These are phyloP conservation scores for Umbellularia californica DNA, from an alignment of 164 flowering plant genomes.

Conservation along the genomic window DNA sequence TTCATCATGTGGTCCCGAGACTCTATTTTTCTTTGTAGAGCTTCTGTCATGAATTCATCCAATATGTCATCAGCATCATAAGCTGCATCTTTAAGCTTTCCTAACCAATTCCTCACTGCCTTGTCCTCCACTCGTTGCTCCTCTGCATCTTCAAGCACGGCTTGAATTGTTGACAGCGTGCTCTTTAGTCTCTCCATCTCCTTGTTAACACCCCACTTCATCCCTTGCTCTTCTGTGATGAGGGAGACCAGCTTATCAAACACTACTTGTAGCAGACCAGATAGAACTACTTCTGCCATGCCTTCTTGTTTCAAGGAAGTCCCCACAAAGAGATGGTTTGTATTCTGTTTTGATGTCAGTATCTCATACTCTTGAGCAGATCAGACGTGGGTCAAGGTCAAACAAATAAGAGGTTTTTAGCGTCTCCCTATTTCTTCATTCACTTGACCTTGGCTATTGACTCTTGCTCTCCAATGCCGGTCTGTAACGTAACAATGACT, in stretches of 20 bases:
- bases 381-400: background rate
- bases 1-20: background rate
- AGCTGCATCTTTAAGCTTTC: constrained; percentile 6
- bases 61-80: constrained; percentile 10
- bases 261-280: background rate
- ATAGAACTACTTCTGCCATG: background rate
- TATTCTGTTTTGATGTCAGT: background rate
- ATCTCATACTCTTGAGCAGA: background rate
- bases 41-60: constrained; percentile 4
- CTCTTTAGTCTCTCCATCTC: constrained; percentile 1
- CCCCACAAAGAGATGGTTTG: background rate
- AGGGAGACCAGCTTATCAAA: background rate
- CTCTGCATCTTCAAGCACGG: constrained; percentile 10
- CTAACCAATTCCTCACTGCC: background rate
- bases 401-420: too few relatives aligned
- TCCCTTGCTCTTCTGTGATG: background rate
- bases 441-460: too few relatives aligned
- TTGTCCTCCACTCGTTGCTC: background rate
- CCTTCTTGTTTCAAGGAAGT: background rate
- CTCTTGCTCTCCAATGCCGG: too few relatives aligned
- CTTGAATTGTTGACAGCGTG: background rate
- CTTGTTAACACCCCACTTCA: background rate
- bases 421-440: too few relatives aligned
- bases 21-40: background rate
- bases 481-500: too few relatives aligned